Base-by-base conservation (phyloP, 345 rosid species). In the Nephelium lappaceum region DNA sequence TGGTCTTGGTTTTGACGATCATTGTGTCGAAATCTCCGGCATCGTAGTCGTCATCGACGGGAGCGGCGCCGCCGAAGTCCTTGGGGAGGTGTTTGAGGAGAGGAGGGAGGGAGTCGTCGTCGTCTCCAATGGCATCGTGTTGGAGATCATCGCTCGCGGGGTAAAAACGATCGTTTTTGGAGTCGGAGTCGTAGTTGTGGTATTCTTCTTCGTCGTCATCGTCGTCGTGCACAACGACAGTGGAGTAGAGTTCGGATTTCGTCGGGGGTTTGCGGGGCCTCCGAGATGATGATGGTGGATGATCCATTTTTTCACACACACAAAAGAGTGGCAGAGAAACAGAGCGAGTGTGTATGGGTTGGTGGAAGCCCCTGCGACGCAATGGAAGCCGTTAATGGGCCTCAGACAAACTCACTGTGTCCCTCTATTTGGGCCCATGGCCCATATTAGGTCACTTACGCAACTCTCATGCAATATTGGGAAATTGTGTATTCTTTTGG, bases 71-170 rank as follows among this genome's bases (percentile, higher is more conserved):
- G 0, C 97, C 99, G 76, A 94, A 93, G 82, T 93, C 98, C 69
- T 93, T 96, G 61, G 98, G 95, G 8, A 96, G 93, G 82, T 89
- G 94, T 76, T 90, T 91, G 83, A 96, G 93, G 11, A 96, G 98
- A 19, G 93, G 95, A 70, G 99, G 99, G 64, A 93, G 92, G 41
- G 88, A 83, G 39, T 94, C 93, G 69, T 92, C 91, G 16, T 95
- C 97, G 4, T 91, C 93, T 11, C 72, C 73, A 11, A 39, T 70
- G 7, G 80, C 87, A 58, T 77, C 90, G 45, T 84, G 87, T 68
- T 81, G 85, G 51, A 78, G 76, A 61, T 79, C 84, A 19, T 84
- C 84, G 83, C 80, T 80, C 64, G 92, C 86, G 18, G 93, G 87
- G 87, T 89, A 88, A 49, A 81, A 53, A 16, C 58, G 71, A 79